These are phyloP conservation scores for Phytophthora podocarpi DNA, from an alignment of 352 stramenopile species.

Conservation along the genomic window DNA sequence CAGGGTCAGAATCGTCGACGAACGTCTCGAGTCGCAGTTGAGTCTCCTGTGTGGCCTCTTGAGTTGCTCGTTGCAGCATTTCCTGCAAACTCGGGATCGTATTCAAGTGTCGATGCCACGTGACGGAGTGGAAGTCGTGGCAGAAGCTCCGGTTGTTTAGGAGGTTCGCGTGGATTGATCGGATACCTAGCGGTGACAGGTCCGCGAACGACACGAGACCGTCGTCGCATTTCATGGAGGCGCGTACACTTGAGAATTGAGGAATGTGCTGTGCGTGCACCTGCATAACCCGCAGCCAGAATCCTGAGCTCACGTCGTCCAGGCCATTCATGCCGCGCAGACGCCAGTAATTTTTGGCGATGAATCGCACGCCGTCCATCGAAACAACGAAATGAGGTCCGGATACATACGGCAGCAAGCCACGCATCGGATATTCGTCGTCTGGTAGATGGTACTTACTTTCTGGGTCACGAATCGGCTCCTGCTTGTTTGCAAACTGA, in stretches of 20 bases:
- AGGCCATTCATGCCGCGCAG: conserved; percentile 45
- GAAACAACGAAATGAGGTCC: conserved; percentile 60
- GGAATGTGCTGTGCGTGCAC: conserved; percentile 33
- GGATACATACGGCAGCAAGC: conserved; percentile 44
- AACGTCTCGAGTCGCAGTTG: not conserved
- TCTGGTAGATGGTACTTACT: conserved; percentile 41
- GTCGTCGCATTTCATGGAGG: conserved; percentile 32
- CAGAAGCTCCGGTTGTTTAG: conserved; percentile 18
- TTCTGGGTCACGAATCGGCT: conserved; percentile 33
- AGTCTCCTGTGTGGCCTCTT: not conserved
- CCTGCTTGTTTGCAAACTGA: conserved; percentile 18
- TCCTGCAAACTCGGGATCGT: conserved; percentile 2
- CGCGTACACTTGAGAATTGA: conserved; percentile 20
- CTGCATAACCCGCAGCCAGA: conserved; percentile 58
- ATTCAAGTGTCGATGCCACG: conserved; percentile 15
- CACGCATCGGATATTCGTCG: conserved; percentile 36
- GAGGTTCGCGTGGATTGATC: conserved; percentile 55
- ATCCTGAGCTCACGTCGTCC: conserved; percentile 65
- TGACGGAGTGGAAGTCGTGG: conserved; percentile 11
- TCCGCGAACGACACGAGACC: conserved; percentile 53
- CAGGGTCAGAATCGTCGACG: not conserved
- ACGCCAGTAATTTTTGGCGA: conserved; percentile 41
- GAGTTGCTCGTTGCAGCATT: conserved; percentile 10
- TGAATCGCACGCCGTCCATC: conserved; percentile 49
- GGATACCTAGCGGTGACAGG: conserved; percentile 44